A percentile compares a stretch with the other conserved stretches of the same genome.
Evolutionary conservation across 1,284 basidiomycete genomes (phyloP).

Genomic region (Apiotrichum domesticum): DNA sequence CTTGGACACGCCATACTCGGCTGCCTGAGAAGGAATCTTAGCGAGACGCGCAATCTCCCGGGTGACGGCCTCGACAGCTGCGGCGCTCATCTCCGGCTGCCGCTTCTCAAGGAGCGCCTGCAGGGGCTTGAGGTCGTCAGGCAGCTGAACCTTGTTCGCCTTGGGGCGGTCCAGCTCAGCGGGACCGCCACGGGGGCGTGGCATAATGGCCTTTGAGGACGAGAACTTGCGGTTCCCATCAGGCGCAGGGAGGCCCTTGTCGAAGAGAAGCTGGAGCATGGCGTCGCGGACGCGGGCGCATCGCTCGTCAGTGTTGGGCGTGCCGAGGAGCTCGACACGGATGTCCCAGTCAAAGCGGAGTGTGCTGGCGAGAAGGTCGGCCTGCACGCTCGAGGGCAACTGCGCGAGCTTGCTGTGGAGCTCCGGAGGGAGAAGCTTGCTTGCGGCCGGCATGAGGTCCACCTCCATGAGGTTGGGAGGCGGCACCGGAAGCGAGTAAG

Average conservation of each 20-base stretch:
- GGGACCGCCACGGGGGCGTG: slow-evolving; percentile 1
- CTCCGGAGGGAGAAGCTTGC: slow-evolving; percentile 29
- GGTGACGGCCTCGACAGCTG: slow-evolving; percentile 23
- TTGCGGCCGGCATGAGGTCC: slow-evolving; percentile 30
- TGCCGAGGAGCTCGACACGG: slow-evolving; percentile 32
- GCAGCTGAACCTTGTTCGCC: slow-evolving; percentile 14
- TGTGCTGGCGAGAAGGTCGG: slow-evolving; percentile 37
- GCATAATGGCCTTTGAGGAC: slow-evolving; percentile 5
- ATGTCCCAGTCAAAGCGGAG: slow-evolving; percentile 35
- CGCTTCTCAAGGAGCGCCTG: slow-evolving; percentile 19
- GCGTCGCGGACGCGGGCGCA: slow-evolving; percentile 24
- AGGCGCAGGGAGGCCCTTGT: slow-evolving; percentile 20
- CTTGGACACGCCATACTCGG: slow-evolving; percentile 40
- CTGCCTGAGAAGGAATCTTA: slow-evolving; percentile 39
- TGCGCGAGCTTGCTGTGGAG: slow-evolving; percentile 30
- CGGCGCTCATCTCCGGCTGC: slow-evolving; percentile 21
- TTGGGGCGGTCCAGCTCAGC: neutral
- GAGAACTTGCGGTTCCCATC: slow-evolving; percentile 6
- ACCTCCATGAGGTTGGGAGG: slow-evolving; percentile 10
- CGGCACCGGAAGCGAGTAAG: slow-evolving; percentile 36
- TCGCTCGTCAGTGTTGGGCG: slow-evolving; percentile 29
- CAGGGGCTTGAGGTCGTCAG: slow-evolving; percentile 37
- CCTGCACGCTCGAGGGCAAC: slow-evolving; percentile 29
- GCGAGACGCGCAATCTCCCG: slow-evolving; percentile 31
- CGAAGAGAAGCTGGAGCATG: slow-evolving; percentile 20